Percentiles rank a stretch among this genome's conserved stretches.
Conservation (phyloP, 257 asterid genomes). For the Solanum raphanifolium region DNA sequence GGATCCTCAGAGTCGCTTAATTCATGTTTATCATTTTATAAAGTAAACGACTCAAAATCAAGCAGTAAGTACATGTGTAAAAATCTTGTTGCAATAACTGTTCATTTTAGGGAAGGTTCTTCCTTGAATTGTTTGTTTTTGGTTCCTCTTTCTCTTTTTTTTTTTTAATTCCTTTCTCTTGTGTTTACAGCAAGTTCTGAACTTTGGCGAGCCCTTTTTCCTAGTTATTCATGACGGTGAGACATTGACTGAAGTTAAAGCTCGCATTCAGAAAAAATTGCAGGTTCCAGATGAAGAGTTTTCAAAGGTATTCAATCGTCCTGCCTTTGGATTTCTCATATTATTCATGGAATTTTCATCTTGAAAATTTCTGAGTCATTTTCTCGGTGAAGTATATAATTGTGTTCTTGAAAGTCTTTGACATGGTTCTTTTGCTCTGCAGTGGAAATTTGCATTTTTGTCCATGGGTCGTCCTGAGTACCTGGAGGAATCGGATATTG, state of each 20-base stretch:
- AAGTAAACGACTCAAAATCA: slow-evolving; percentile 46
- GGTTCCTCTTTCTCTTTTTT: neutral
- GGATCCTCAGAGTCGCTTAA: slow-evolving; percentile 45
- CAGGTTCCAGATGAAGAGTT: slow-evolving; percentile 65
- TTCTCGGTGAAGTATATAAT: neutral
- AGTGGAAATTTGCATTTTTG: slow-evolving; percentile 70
- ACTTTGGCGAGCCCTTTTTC: slow-evolving; percentile 72
- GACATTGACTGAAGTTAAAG: slow-evolving; percentile 48
- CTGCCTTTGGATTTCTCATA: neutral
- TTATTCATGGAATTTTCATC: neutral
- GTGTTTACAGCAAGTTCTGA: slow-evolving; percentile 34
- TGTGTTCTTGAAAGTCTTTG: neutral
- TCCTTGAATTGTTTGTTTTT: neutral
- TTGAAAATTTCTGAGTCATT: neutral
- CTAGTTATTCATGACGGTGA: slow-evolving; percentile 58
- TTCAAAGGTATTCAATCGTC: slow-evolving; percentile 31
- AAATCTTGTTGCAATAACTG: neutral
- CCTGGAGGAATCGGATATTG: slow-evolving; percentile 49
- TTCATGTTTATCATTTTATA: slow-evolving; percentile 57
- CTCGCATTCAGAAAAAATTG: slow-evolving; percentile 51
- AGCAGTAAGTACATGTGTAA: slow-evolving; percentile 20
- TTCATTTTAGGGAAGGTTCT: neutral
- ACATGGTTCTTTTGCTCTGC: neutral
- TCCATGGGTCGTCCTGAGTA: slow-evolving; percentile 63
- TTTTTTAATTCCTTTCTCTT: neutral